A percentile compares a stretch with the other conserved stretches of the same genome.
phyloP scores from a whole-genome alignment of 371 early-diverging fungal species.

The Smittium culicis region DNA sequence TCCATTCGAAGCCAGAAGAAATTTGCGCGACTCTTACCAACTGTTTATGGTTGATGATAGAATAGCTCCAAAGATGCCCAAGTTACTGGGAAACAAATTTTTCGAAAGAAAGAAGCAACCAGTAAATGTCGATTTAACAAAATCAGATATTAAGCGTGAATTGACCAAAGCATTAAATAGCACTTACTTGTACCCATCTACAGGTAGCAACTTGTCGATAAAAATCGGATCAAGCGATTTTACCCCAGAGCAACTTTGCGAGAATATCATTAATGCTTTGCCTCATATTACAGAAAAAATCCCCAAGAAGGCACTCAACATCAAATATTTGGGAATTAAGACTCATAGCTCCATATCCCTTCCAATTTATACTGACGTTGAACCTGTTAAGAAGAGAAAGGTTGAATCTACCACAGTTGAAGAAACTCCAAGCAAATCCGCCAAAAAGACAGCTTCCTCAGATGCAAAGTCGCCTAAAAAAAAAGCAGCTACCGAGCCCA shows the following conservation, averaged over 20 bases:
- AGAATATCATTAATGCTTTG: slow-evolving; percentile 56
- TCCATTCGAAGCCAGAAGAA: slow-evolving; percentile 59
- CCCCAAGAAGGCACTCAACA: slow-evolving; percentile 58
- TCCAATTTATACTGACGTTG: slow-evolving; percentile 45
- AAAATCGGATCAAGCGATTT: slow-evolving; percentile 52
- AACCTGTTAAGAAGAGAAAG: not conserved
- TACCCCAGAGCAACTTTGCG: slow-evolving; percentile 45
- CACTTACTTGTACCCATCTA: slow-evolving; percentile 52
- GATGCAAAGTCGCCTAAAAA: not conserved
- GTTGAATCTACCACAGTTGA: not conserved
- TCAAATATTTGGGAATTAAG: slow-evolving; percentile 66
- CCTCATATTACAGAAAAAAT: slow-evolving; percentile 42
- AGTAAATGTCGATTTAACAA: slow-evolving; percentile 55
- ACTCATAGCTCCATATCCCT: slow-evolving; percentile 59
- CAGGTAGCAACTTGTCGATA: slow-evolving; percentile 57
- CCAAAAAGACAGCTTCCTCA: not conserved
- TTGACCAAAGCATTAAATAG: slow-evolving; percentile 51
- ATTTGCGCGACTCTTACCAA: slow-evolving; percentile 54
- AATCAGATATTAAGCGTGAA: slow-evolving; percentile 49
- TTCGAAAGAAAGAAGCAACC: slow-evolving; percentile 81
- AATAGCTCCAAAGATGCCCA: slow-evolving; percentile 54
- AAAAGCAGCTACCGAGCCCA: not conserved
- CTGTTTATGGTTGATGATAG: slow-evolving; percentile 78
- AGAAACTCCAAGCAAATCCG: not conserved
- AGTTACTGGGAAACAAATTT: slow-evolving; percentile 70